Evolutionary conservation across 805 yeast genomes (phyloP).

Genomic region (Pichia pseudocactophila): DNA sequence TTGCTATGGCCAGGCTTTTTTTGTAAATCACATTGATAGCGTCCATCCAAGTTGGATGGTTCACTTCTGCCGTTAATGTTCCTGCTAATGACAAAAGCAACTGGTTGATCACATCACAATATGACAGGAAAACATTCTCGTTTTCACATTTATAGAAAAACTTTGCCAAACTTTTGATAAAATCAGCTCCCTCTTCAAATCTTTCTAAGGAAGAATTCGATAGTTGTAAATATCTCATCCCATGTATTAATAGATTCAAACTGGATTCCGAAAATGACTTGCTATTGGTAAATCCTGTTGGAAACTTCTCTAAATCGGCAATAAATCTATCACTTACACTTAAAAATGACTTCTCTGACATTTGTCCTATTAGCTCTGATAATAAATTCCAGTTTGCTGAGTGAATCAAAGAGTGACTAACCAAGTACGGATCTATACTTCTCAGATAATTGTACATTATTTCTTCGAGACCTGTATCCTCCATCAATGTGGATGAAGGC

Average conservation of each 20-base stretch:
- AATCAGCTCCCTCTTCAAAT: slow-evolving; percentile 91
- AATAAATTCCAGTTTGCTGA: slow-evolving; percentile 91
- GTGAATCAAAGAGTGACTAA: slow-evolving; percentile 62
- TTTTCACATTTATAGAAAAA: slow-evolving; percentile 64
- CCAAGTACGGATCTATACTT: slow-evolving; percentile 70
- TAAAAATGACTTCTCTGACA: slow-evolving; percentile 77
- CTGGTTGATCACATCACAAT: slow-evolving; percentile 74
- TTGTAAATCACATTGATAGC: slow-evolving; percentile 58
- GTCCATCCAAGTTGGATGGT: slow-evolving; percentile 90
- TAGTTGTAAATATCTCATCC: slow-evolving; percentile 79
- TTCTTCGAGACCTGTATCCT: slow-evolving; percentile 79
- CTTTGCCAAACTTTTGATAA: slow-evolving; percentile 75
- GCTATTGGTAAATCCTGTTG: slow-evolving; percentile 36
- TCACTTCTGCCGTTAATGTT: slow-evolving; percentile 83
- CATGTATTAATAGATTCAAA: slow-evolving; percentile 70
- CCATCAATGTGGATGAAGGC: slow-evolving; percentile 63
- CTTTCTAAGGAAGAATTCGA: slow-evolving; percentile 80
- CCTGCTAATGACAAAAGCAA: slow-evolving; percentile 79
- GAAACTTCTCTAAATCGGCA: slow-evolving; percentile 82
- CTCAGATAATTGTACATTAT: slow-evolving; percentile 85
- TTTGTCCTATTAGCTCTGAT: slow-evolving; percentile 80
- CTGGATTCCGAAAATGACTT: slow-evolving; percentile 34
- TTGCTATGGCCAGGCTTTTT: slow-evolving; percentile 37
- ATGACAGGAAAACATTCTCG: slow-evolving; percentile 60
- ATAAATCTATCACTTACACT: slow-evolving; percentile 90